phyloP scores from a whole-genome alignment of 305 asterid species.

The Nicotiana rustica region DNA sequence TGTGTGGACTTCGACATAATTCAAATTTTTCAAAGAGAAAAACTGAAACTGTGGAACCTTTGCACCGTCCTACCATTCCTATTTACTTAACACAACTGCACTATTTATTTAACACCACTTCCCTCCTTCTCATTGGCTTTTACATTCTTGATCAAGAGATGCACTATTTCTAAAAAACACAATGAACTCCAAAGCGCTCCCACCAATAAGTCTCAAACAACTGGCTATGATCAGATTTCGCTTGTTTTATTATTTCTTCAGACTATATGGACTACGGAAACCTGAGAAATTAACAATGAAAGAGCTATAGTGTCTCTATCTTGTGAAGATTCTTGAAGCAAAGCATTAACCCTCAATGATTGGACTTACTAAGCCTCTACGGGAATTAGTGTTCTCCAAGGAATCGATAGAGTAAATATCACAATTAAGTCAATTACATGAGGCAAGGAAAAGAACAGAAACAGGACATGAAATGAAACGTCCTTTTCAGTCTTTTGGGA shows the following conservation, averaged over 20 bases:
- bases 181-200: constrained; percentile 15
- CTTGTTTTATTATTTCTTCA: neutral
- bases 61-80: neutral
- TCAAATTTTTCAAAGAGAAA: constrained; percentile 5
- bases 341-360: neutral
- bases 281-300: neutral
- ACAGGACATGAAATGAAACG: neutral
- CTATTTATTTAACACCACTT: constrained; percentile 2
- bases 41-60: neutral
- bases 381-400: neutral
- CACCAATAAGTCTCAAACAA: constrained; percentile 12
- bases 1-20: neutral
- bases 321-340: constrained; percentile 21
- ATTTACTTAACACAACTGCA: neutral
- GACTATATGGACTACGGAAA: neutral
- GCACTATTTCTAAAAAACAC: constrained; percentile 14
- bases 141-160: neutral
- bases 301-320: neutral
- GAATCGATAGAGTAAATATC: neutral
- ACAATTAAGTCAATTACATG: neutral
- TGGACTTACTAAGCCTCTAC: constrained; percentile 22
- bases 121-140: constrained; percentile 8
- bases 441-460: constrained; percentile 2
- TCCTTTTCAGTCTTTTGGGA: constrained; percentile 12
- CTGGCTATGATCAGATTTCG: neutral